These are phyloP conservation scores for bread wheat (Triticum aestivum) DNA, from an alignment of 176 grass and related monocot species.

Conservation along the genomic window IWGSC_CS_RefSeq_v2.1 NC_057797.1:537752374-537752873, in stretches of 20 bases:
- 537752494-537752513: background rate
- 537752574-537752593: slow-evolving; percentile 95
- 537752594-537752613: slow-evolving; percentile 76
- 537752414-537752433: slow-evolving; percentile 14
- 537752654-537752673: slow-evolving; percentile 21
- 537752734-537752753: background rate
- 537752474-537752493: slow-evolving; percentile 18
- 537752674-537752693: slow-evolving; percentile 7
- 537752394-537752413: slow-evolving; percentile 21
- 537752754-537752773: background rate
- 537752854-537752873: background rate
- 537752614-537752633: background rate
- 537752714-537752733: background rate
- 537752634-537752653: slow-evolving; percentile 17
- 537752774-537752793: slow-evolving; percentile 4
- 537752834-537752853: slow-evolving; percentile 8
- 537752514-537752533: slow-evolving; percentile 37
- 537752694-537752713: background rate
- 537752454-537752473: background rate
- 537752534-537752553: slow-evolving; percentile 57
- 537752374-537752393: slow-evolving; percentile 28
- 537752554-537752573: slow-evolving; percentile 92
- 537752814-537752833: background rate
- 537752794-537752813: background rate
- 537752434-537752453: background rate